These are phyloP conservation scores for Artemisia annua DNA, from an alignment of 129 eudicot species.

Conservation along the genomic window DNA sequence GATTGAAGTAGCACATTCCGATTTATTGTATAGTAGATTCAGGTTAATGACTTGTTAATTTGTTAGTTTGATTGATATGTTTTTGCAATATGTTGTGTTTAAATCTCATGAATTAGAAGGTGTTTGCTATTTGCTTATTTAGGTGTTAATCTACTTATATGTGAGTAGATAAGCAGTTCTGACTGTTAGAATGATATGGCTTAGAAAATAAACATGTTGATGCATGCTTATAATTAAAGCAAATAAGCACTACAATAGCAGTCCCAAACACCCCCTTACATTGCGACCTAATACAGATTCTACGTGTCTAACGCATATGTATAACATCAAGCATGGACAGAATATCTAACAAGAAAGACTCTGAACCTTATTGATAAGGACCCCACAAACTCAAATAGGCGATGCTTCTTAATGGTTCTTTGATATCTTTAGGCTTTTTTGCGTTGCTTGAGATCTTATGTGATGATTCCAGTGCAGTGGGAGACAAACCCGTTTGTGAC, in stretches of 20 bases:
- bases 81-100: no score
- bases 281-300: no score
- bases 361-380: constrained; percentile 41
- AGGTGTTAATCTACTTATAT: no score
- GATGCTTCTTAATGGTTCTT: constrained; percentile 45
- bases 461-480: constrained; percentile 13
- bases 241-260: no score
- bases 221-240: no score
- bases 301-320: background rate
- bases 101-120: no score
- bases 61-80: constrained; percentile 10
- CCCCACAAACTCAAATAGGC: constrained; percentile 59
- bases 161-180: no score
- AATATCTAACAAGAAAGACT: background rate
- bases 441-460: background rate
- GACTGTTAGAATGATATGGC: no score
- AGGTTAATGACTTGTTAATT: background rate
- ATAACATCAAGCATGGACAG: background rate
- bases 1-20: constrained; percentile 17
- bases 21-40: constrained; percentile 20
- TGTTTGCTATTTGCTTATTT: no score
- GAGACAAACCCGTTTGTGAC: constrained; percentile 24
- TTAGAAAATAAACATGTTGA: no score
- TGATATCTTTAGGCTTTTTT: constrained; percentile 16
- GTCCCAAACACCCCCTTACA: no score